Base-by-base conservation (phyloP, 2,329 filamentous ascomycete species). In the Colletotrichum truncatum region DNA sequence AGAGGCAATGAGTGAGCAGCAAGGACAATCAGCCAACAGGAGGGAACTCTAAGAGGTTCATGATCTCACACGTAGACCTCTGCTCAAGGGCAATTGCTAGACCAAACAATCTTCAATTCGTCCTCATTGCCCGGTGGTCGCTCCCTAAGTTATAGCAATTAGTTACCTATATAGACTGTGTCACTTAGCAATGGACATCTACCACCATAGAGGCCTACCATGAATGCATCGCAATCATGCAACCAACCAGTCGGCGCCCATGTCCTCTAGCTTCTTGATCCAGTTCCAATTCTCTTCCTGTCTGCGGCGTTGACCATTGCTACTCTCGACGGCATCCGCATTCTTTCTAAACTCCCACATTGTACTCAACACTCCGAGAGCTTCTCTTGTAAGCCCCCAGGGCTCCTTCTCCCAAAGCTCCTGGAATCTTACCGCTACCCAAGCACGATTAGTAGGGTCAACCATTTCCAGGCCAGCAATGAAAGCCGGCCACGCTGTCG, bases 401-500 rank as follows among this genome's bases (percentile, higher is more conserved):
- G 51, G 51, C 51, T 54, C 51, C 0, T 8, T 28, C 30, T 41
- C 36, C 51, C 51, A 54, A 34, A 54, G 51, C 21, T 7, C 3
- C 30, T 41, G 25, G 34, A 54, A 54, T 30, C 51, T 41, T 3
- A 23, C 23, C 21, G 30, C 34, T 39, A 54, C n/a, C 51, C 51
- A 54, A 26, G 51, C 51, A 41, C 10, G 51, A 39, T 54, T 54
- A 14, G 23, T 28, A 41, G 11, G 36, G 2, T 41, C 34, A 30
- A 39, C 34, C 51, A 34, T 54, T 54, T 54, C 51, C 5, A 54
- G 34, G 34, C 51, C 51, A 54, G 51, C 18, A 54, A 54, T 41
- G 36, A 54, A 54, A 54, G 51, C 51, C 36, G 51, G 51, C 51
- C 51, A 54, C 23, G 51, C 51, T 26, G 36, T 54, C n/a, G 51